Evolutionary conservation across 73 alveolate genomes (phyloP), one percentile per base, ranked within the genome.

Genomic region (Diophrys appendiculata): DNA sequence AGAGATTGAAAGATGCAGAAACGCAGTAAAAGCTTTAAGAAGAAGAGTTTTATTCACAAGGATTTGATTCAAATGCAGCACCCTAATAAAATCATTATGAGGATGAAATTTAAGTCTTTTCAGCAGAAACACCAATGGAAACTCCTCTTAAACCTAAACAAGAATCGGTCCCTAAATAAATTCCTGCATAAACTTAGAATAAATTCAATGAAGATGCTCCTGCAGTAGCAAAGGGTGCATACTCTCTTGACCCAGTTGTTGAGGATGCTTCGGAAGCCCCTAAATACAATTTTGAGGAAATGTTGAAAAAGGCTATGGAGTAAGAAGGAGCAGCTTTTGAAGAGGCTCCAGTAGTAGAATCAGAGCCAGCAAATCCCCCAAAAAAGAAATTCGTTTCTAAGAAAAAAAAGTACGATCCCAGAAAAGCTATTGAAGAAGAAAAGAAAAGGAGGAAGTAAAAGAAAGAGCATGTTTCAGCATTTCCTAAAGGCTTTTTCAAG

Each of bases 211-310:
- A 60, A 25, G 33, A 14, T 14, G 71, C 71, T 29, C 71, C 26
- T 11, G 26, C 30, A 60, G 71, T 60, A 60, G 71, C 71, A 5
- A 11, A 5, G 13, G 71, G 33, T 22, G 71, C 71, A 3, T 25
- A 60, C 26, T 3, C 14, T 8, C 26, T 14, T n/a, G 71, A 60
- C 3, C 71, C 8, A 22, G 29, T 3, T 3, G 13, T 29, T n/a
- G 30, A 14, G 13, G 71, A 60, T 3, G 30, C 8, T 13, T 14
- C 26, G n/a, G 67, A 29, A 2, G 55, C 56, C 25, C 81, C 81
- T 5, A 34, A 73, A 64, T 73, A 73, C 72, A 30, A 73, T 29
- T 73, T 73, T 73, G 81, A 73, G 26, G 81, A 73, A n/a, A 73
- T 73, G 53, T 71, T 73, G 32, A 52, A 73, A 3, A 23, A 52